Evolutionary conservation across 2,329 filamentous ascomycete genomes (phyloP).

Genomic region (Fusarium pseudocircinatum): DNA sequence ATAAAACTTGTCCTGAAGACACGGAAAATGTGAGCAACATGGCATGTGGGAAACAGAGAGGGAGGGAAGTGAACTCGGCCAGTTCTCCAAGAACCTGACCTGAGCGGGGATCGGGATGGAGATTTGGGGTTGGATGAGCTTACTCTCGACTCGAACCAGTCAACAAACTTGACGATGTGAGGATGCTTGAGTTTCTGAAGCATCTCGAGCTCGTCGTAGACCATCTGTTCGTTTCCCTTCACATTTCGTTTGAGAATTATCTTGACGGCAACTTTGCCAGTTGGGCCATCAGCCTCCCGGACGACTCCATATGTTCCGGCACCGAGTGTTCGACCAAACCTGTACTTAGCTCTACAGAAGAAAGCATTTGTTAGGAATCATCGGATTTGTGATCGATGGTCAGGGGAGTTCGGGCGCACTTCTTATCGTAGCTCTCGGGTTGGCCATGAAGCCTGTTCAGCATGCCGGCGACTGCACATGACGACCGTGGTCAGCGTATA

Average conservation of each 20-base stretch:
- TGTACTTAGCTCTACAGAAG: constrained; percentile 77
- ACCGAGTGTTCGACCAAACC: constrained; percentile 91
- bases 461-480: constrained; percentile 79
- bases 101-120: not conserved
- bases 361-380: constrained; percentile 40
- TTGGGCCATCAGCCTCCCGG: constrained; percentile 86
- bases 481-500: constrained; percentile 38
- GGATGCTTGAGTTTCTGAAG: constrained; percentile 90
- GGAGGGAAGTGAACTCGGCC: not conserved
- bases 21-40: constrained; percentile 16
- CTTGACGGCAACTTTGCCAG: constrained; percentile 92
- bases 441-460: constrained; percentile 96
- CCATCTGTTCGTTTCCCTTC: constrained; percentile 98
- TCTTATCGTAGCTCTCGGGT: constrained; percentile 98
- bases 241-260: constrained; percentile 99
- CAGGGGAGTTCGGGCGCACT: constrained; percentile 64
- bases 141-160: constrained; percentile 99
- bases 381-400: constrained; percentile 7
- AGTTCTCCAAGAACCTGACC: not conserved
- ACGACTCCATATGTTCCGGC: constrained; percentile 99
- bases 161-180: constrained; percentile 96
- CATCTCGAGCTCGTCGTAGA: constrained; percentile 96
- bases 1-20: constrained; percentile 92
- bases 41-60: not conserved
- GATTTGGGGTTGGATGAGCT: constrained; percentile 42